Evolutionary conservation across 2,329 filamentous ascomycete genomes (phyloP), one percentile per base, ranked within the genome.

Genomic region (Pyricularia sp.): DNA sequence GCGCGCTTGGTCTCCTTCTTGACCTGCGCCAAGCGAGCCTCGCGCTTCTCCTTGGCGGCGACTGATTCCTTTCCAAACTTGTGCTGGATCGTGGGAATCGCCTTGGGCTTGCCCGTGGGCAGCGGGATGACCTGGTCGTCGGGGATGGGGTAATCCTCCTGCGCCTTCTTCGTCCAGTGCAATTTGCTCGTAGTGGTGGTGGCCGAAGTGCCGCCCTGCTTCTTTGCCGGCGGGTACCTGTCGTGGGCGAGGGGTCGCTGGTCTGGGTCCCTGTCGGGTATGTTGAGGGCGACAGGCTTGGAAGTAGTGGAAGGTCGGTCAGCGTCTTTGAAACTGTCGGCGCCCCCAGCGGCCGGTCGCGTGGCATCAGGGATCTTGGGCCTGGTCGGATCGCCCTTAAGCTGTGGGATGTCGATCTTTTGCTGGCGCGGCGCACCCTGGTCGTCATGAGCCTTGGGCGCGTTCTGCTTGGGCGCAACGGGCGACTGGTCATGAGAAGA

Each of bases 91-190:
- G 84, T 87, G 1, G 93, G 92, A 20, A 97, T 90, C 2, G 83
- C 73, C 74, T 88, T 89, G 2, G 92, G 85, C 30, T 84, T 84
- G 61, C 88, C 92, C 1, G 88, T 90, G 1, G 95, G 95, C 33
- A 98, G 83, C 64, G 83, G 82, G 69, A 94, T 93, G 68, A 97
- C 82, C 23, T 90, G 89, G 69, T 88, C 86, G 3, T 84, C 79
- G 9, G 88, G 82, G 2, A 98, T 80, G 0, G 95, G 94, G 79
- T 92, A 98, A 75, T 91, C 85, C 77, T 97, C 93, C 3, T 83
- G 81, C 25, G 11, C 11, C 71, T 87, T 84, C 77, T 90, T 92
- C 69, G 81, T 80, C 94, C 94, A 98, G 74, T 93, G 90, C 33
- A 88, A 78, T 11, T 61, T 75, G 70, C 64, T 72, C 1, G 74